Evolutionary conservation across 2,329 filamentous ascomycete species (phyloP).

Genomic region (Alternaria ethzedia): DNA sequence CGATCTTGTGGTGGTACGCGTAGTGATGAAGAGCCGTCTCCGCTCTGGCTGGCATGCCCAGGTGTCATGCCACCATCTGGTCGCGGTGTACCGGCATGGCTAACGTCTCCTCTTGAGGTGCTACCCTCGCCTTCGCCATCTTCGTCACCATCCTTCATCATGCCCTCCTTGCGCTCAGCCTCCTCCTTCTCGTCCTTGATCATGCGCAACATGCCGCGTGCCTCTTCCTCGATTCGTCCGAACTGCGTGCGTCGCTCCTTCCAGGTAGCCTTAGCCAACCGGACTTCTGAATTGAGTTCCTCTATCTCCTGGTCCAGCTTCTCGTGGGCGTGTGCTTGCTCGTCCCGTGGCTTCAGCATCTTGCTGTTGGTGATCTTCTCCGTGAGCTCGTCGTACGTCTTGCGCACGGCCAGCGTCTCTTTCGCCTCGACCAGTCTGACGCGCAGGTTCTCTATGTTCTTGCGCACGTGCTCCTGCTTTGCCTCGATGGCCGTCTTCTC

Average conservation of each 20-base stretch:
- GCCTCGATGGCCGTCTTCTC: slow-evolving; percentile 80
- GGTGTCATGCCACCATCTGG: slow-evolving; percentile 52
- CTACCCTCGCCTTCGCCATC: slow-evolving; percentile 50
- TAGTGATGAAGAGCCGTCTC: slow-evolving; percentile 34
- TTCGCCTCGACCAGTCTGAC: slow-evolving; percentile 71
- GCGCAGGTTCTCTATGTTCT: slow-evolving; percentile 74
- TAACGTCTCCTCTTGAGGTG: slow-evolving; percentile 45
- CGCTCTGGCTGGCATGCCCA: slow-evolving; percentile 43
- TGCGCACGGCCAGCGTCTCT: slow-evolving; percentile 76
- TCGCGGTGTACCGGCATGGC: slow-evolving; percentile 54
- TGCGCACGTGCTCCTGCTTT: slow-evolving; percentile 78
- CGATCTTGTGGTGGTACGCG: slow-evolving; percentile 42
- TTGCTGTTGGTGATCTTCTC: slow-evolving; percentile 85
- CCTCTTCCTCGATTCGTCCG: slow-evolving; percentile 86
- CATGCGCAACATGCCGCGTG: slow-evolving; percentile 80
- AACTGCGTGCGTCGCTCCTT: slow-evolving; percentile 85
- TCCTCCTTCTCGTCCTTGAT: slow-evolving; percentile 97
- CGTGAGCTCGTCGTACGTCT: slow-evolving; percentile 85
- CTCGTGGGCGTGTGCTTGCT: slow-evolving; percentile 76
- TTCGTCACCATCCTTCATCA: slow-evolving; percentile 52
- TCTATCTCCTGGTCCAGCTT: slow-evolving; percentile 89
- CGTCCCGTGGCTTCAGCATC: slow-evolving; percentile 80
- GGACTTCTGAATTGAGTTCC: slow-evolving; percentile 83
- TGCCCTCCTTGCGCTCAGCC: slow-evolving; percentile 82
- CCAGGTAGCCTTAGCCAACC: slow-evolving; percentile 83